Evolutionary conservation across 495 filamentous ascomycete species (phyloP), one percentile per base, ranked within the genome.

Genomic region (Xanthoparmelia taractica): DNA sequence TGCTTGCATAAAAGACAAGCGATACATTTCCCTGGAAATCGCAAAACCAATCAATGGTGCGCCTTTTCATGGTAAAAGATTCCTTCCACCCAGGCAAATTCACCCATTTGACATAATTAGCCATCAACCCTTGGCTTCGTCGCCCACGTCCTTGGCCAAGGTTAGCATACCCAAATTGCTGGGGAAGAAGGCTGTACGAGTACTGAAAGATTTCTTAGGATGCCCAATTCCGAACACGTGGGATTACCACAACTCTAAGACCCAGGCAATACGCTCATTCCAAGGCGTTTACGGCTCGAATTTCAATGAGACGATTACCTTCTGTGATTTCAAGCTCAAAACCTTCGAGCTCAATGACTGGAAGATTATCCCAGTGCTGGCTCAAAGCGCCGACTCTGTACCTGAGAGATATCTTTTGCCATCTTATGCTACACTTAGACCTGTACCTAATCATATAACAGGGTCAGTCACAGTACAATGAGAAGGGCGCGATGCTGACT

Each of bases 401-500:
- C n/a, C n/a, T n/a, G n/a, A n/a, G n/a, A n/a, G n/a, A n/a, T n/a
- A n/a, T n/a, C n/a, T n/a, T n/a, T n/a, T n/a, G n/a, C n/a, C n/a
- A n/a, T n/a, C n/a, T n/a, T n/a, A n/a, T n/a, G n/a, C n/a, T n/a
- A n/a, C n/a, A n/a, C n/a, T n/a, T n/a, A n/a, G n/a, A n/a, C n/a
- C n/a, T n/a, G n/a, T n/a, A n/a, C n/a, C n/a, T n/a, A n/a, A n/a
- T n/a, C n/a, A n/a, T n/a, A n/a, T n/a, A n/a, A n/a, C n/a, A n/a
- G 12, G 29, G 29, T 2, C 50, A 54, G 7, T n/a, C 29, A 12
- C 50, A n/a, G 33, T 54, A 54, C 29, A 54, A 54, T 33, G 50
- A 54, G 27, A 54, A 33, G 33, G 50, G 50, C 18, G 29, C 50
- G 50, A 54, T 54, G 50, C 50, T 54, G 50, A 54, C 50, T 33